Base-by-base conservation (phyloP, 192 early-diverging fungal species). In the Backusella macrospora region DNA sequence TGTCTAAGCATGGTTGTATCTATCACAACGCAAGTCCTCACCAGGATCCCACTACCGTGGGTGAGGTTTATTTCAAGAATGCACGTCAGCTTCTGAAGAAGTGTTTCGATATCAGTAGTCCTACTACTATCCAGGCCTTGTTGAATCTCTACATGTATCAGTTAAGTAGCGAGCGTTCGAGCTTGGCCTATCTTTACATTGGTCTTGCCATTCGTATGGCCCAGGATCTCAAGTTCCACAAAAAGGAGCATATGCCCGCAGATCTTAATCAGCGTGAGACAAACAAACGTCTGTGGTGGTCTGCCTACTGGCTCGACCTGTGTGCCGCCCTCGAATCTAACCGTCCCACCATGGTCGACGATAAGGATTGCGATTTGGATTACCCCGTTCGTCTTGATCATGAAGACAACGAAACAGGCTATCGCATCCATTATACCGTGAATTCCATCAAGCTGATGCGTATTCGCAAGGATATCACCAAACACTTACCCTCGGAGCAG, bases 91-190 rank as follows among this genome's bases (percentile, higher is more conserved):
- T 82, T 16, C 67, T 82, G 6, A 82, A 82, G 15, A 82, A 82
- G 21, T 82, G 80, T 21, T 82, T 82, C 75, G 80, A 82, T 62
- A 78, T 82, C 49, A 78, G 76, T 40, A 76, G 73, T 45, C 76
- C 80, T n/a, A 73, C 43, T 18, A 82, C 80, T 14, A 82, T 82
- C 44, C 80, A 82, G 40, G 80, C 80, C 16, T 18, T 82, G 5
- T 63, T 82, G 47, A 82, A 82, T 55, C 65, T 82, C 3, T 82
- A 82, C 74, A 82, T 82, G 80, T 82, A 82, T 34, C 80, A 82
- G 38, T 63, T 82, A 5, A 78, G 71, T 37, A 76, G 76, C 34
- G 80, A 82, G 23, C 76, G 80, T 23, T 74, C 80, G 0, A 78
- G 76, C 46, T 39, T 78, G 52, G 80, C 80, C 5, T 82, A 82